Base-by-base conservation (phyloP, 371 early-diverging fungal genomes). In the Apophysomyces elegans region DNA sequence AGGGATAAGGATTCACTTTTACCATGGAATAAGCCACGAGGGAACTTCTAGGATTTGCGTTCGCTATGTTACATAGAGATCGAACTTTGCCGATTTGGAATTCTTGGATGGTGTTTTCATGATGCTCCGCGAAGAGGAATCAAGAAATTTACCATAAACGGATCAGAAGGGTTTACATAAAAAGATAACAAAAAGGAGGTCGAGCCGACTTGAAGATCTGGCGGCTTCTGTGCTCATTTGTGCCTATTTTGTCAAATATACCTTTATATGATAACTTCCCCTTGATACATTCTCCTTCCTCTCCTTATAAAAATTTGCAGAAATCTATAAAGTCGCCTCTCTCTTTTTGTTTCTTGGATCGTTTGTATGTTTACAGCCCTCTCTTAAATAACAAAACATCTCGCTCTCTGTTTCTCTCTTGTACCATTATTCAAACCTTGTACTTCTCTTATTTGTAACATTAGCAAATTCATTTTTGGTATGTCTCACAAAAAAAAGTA, bases 121-220 rank as follows among this genome's bases (percentile, higher is more conserved):
- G 2, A 3, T 26, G 3, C 32, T 26, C 3, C 32, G 3, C 32
- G 32, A 26, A 26, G 32, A 26, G 32, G 32, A 56, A 63, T 50
- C 56, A 56, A 44, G 43, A 58, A 35, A 37, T 37, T 65, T 65
- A 58, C 65, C 65, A 67, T 38, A 67, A 67, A 67, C 21, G 54
- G 54, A 50, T 50, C 21, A 21, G 8, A 50, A 50, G 54, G 54
- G 61, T 67, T 62, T 67, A 62, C 57, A 67, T 62, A 32, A 45
- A 67, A 59, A 62, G 67, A 67, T 62, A 67, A 37, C 21, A 46
- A 67, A 67, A 67, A 43, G 67, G 67, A 62, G 67, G 59, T 13
- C 12, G 43, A 26, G 60, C 7, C 35, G 60, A 59, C 60, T 21
- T 58, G 67, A 62, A 67, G 67, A 67, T 67, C 62, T 67, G 67